These are phyloP conservation scores for Adansonia grandidieri DNA, from an alignment of 441 rosid species.

Conservation along the genomic window DNA sequence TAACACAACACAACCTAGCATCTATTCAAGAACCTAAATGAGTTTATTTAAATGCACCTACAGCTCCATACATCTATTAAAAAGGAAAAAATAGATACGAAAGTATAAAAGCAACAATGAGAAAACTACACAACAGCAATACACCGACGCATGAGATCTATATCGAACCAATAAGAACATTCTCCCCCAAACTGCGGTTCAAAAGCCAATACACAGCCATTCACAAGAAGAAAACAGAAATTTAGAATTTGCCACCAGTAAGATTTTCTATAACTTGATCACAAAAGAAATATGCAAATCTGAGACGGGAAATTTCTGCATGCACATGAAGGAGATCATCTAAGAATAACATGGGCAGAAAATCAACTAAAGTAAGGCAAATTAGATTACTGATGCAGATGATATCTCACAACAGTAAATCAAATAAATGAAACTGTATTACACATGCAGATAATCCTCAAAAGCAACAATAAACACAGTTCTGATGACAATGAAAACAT, in stretches of 20 bases:
- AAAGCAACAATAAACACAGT: background rate
- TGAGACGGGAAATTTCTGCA: background rate
- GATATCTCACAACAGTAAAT: background rate
- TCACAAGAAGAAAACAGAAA: background rate
- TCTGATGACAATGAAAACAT: conserved; percentile 20
- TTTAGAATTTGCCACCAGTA: background rate
- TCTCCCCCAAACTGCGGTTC: background rate
- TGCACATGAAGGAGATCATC: background rate
- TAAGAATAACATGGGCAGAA: conserved; percentile 14
- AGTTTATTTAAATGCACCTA: background rate
- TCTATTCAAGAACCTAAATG: background rate
- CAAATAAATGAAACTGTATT: conserved; percentile 1
- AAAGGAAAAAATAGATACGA: background rate
- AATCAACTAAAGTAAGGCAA: background rate
- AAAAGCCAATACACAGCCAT: background rate
- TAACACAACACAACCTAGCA: background rate
- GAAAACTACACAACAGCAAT: background rate
- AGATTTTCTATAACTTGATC: background rate
- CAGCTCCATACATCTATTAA: background rate
- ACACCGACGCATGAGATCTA: background rate
- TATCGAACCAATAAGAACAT: background rate
- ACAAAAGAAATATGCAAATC: background rate
- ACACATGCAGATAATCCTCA: background rate
- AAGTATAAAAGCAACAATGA: background rate
- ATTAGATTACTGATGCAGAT: background rate